phyloP scores from a whole-genome alignment of 1,284 basidiomycete species.

The Rhodotorula sp. region DNA sequence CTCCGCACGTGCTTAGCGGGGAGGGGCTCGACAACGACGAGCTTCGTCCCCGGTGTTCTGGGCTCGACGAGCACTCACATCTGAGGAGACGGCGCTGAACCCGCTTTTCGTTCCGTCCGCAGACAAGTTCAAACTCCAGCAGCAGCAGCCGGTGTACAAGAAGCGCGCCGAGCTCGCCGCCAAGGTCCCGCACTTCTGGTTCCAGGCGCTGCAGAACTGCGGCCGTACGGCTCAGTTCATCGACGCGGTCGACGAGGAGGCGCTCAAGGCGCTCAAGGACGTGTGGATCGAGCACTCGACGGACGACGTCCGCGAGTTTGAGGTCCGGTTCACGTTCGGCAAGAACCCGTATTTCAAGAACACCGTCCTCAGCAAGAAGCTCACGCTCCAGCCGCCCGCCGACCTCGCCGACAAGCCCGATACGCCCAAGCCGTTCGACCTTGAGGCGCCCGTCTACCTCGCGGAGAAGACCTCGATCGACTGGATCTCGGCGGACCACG shows the following conservation, averaged over 20 bases:
- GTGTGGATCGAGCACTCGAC: slow-evolving; percentile 37
- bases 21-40: too few relatives aligned
- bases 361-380: slow-evolving; percentile 28
- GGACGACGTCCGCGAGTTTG: slow-evolving; percentile 35
- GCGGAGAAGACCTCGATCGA: slow-evolving; percentile 5
- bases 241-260: slow-evolving; percentile 43
- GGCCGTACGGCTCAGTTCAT: slow-evolving; percentile 16
- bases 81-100: neutral
- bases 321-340: slow-evolving; percentile 38
- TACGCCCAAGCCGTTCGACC: slow-evolving; percentile 29
- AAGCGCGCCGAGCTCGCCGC: slow-evolving; percentile 33
- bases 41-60: too few relatives aligned
- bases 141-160: slow-evolving; percentile 32
- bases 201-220: slow-evolving; percentile 32
- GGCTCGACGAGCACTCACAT: too few relatives aligned
- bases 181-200: slow-evolving; percentile 43
- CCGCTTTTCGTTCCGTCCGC: neutral
- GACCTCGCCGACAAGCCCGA: slow-evolving; percentile 15
- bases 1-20: too few relatives aligned
- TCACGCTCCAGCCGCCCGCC: slow-evolving; percentile 32
- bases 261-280: slow-evolving; percentile 37
- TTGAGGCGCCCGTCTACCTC: slow-evolving; percentile 39
- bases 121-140: slow-evolving; percentile 39
- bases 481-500: slow-evolving; percentile 45
- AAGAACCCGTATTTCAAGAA: slow-evolving; percentile 45